Conservation (phyloP, 2,329 filamentous ascomycete species). For the Apiospora arundinis region DNA sequence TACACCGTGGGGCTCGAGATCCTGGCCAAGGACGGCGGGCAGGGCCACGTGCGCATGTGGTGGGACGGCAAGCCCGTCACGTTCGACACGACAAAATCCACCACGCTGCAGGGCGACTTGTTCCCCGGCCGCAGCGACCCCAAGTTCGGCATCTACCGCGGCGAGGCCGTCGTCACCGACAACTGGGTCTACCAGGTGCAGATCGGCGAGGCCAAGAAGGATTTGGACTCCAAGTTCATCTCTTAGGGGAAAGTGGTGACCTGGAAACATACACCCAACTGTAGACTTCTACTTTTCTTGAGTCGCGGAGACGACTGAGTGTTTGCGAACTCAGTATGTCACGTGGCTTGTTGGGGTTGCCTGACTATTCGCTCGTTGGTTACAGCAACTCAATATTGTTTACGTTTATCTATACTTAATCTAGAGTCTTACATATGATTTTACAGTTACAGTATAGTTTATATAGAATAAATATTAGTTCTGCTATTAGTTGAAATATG, state of each 20-base stretch:
- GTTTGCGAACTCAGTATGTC: neutral
- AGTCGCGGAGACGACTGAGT: neutral
- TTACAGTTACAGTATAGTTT: too few relatives aligned
- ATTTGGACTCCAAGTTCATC: conserved; percentile 3
- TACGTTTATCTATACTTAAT: neutral
- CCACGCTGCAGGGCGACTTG: conserved; percentile 28
- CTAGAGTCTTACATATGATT: neutral
- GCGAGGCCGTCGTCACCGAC: conserved; percentile 26
- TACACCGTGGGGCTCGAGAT: conserved; percentile 30
- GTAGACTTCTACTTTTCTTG: neutral
- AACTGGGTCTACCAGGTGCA: conserved; percentile 31
- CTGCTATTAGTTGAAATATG: too few relatives aligned
- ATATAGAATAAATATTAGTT: neutral
- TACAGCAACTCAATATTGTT: neutral
- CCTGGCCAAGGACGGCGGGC: conserved; percentile 25
- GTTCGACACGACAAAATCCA: conserved; percentile 27
- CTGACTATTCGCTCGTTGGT: neutral
- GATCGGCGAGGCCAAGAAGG: conserved; percentile 26
- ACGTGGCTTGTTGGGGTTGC: neutral
- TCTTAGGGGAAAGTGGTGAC: neutral
- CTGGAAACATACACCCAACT: neutral
- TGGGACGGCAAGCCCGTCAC: conserved; percentile 29
- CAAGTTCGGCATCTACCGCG: conserved; percentile 30
- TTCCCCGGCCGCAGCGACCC: conserved; percentile 28
- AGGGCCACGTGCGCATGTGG: conserved; percentile 29